Conservation (phyloP, 805 yeast species). For the Teunomyces panamensis region DNA sequence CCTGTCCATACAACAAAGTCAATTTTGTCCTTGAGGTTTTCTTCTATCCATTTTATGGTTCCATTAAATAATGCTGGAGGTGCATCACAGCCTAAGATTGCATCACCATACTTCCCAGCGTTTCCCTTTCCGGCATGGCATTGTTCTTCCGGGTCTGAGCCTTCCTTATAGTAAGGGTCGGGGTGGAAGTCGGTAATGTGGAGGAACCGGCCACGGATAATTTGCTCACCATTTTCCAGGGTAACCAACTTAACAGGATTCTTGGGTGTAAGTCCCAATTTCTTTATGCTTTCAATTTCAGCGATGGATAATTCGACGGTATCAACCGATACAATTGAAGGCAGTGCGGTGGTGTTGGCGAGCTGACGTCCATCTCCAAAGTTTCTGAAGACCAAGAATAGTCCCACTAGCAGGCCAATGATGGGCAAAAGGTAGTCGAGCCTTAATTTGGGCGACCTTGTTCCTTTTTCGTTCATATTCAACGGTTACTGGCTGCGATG, state of each 20-base stretch:
- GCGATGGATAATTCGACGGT: background rate
- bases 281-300: conserved; percentile 6
- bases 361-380: background rate
- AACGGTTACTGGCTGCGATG: background rate
- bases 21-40: conserved; percentile 66
- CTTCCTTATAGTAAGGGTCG: conserved; percentile 60
- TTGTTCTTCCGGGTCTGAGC: conserved; percentile 40
- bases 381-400: background rate
- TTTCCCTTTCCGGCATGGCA: conserved; percentile 60
- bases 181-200: conserved; percentile 89
- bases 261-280: conserved; percentile 35
- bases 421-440: background rate
- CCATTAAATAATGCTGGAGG: conserved; percentile 59
- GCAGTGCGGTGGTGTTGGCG: background rate
- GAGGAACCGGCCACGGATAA: conserved; percentile 72
- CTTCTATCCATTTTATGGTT: conserved; percentile 65
- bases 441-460: background rate
- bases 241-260: conserved; percentile 23
- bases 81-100: conserved; percentile 74
- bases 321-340: background rate
- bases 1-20: conserved; percentile 93
- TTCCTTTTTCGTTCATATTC: conserved; percentile 1
- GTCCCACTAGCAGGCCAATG: background rate
- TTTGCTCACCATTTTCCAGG: conserved; percentile 21
- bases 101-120: conserved; percentile 72